Evolutionary conservation across 371 early-diverging fungal genomes (phyloP), one percentile per base, ranked within the genome.

Genomic region (Mucor ambiguus): DNA sequence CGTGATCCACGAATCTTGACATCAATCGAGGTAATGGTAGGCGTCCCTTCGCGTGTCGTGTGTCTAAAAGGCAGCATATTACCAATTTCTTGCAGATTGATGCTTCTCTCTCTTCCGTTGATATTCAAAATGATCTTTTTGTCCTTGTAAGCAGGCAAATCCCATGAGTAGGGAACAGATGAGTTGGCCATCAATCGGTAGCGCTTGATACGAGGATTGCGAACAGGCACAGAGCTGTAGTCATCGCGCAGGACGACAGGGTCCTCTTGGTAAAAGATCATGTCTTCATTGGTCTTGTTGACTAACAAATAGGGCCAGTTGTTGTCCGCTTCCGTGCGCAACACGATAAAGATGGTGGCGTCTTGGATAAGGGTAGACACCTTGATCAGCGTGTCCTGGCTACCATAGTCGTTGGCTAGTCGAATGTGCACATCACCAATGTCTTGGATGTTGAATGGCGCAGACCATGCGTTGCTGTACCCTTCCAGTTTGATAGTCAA

Each of bases 221-320:
- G 69, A 12, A 65, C 65, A 29, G 70, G 70, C 2, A 32, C 59
- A 10, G 65, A 65, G 14, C 68, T 71, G 24, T 70, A 74, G 43
- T 78, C 81, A 49, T 82, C 82, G 37, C 76, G 58, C 9, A 78
- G 37, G 5, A 76, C 63, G 4, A 71, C 71, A 32, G 74, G 73
- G 32, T 81, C 81, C 67, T 87, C 81, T 81, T 98, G 97, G 78
- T 90, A 92, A 52, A 97, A 89, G 0, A 80, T 77, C 46, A 97
- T 87, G 58, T 93, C 92, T 29, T 87, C 88, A 5, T 86, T 83
- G 0, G 95, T 93, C n/a, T 84, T 69, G 79, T 98, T 98, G 32
- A 94, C 93, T 52, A 99, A 85, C 11, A 89, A 78, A 65, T 90
- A 96, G 14, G 98, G 99, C 99, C 99, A 99, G 60, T 88, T 81